phyloP scores from a whole-genome alignment of 148 eudicot species.

The Spergularia marina region DNA sequence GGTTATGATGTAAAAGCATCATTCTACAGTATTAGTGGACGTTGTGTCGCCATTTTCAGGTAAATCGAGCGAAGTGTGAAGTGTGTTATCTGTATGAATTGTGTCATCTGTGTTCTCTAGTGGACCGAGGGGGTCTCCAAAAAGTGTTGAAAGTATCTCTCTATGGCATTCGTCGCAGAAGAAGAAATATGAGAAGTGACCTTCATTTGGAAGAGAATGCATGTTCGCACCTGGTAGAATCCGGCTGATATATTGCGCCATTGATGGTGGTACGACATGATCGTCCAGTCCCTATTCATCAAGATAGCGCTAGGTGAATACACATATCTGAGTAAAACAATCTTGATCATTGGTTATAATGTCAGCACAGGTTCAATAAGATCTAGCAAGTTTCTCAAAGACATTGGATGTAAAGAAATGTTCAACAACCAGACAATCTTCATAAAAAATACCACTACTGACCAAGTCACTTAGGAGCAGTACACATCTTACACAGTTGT shows the following conservation, averaged over 20 bases:
- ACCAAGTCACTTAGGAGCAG: no score
- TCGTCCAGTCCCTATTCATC: conserved; percentile 78
- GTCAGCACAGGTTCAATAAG: no score
- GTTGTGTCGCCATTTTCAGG: conserved; percentile 10
- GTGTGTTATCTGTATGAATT: conserved; percentile 11
- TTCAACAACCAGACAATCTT: no score
- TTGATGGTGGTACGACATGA: conserved; percentile 66
- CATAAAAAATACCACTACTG: no score
- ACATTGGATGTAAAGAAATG: no score
- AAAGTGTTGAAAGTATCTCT: conserved; percentile 59
- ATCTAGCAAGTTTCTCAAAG: no score
- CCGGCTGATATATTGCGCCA: conserved; percentile 66
- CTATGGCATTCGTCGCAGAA: conserved; percentile 77
- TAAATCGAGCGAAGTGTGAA: neutral
- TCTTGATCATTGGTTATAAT: no score
- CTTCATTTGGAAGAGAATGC: conserved; percentile 67
- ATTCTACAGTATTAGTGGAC: conserved; percentile 10
- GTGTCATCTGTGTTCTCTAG: conserved; percentile 20
- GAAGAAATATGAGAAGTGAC: conserved; percentile 84
- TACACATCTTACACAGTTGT: no score
- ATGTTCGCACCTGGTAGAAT: conserved; percentile 53
- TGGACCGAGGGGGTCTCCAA: conserved; percentile 75
- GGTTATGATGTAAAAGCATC: neutral
- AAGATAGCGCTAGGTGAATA: neutral
- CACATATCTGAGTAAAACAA: no score